These are phyloP conservation scores for Apophysomyces variabilis DNA, from an alignment of 371 early-diverging fungal species.

Conservation along the genomic window DNA sequence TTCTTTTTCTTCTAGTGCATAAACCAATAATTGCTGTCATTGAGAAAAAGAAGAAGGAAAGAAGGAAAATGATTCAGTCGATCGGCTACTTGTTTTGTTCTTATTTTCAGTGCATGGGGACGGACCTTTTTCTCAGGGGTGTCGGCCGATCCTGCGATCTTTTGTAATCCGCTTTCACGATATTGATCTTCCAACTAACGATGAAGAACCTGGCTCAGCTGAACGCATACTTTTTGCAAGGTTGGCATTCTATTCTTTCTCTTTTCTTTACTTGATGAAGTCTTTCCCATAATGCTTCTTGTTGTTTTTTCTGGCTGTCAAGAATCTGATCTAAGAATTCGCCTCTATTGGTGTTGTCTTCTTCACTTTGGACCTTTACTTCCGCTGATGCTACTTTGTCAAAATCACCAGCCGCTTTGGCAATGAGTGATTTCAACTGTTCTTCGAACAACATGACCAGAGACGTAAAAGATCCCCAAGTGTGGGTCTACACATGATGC, in stretches of 20 bases:
- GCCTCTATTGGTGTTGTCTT: conserved; percentile 33
- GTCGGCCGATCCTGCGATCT: neutral
- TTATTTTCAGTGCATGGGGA: neutral
- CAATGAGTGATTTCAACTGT: conserved; percentile 28
- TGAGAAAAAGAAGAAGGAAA: neutral
- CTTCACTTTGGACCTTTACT: conserved; percentile 24
- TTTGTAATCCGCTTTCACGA: conserved; percentile 9
- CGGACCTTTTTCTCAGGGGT: conserved; percentile 16
- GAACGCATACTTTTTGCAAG: too few species aligned
- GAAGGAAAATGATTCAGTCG: too few species aligned
- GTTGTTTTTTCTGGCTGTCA: conserved; percentile 28
- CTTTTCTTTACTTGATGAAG: conserved; percentile 29
- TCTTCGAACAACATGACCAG: conserved; percentile 24
- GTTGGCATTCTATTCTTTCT: neutral
- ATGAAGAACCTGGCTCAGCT: too few species aligned
- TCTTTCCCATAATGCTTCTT: conserved; percentile 34
- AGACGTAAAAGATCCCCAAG: too few species aligned
- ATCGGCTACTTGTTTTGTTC: neutral
- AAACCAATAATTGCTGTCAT: conserved; percentile 13
- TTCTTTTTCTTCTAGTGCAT: conserved; percentile 20
- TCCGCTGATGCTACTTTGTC: conserved; percentile 26
- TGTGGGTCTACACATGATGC: too few species aligned
- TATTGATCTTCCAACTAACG: conserved; percentile 25
- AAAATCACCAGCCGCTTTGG: conserved; percentile 42
- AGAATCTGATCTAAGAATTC: conserved; percentile 29